Percentiles rank a stretch among this genome's conserved stretches.
Conservation (phyloP, 2,329 filamentous ascomycete genomes). For the Erysiphe neolycopersici region DNA sequence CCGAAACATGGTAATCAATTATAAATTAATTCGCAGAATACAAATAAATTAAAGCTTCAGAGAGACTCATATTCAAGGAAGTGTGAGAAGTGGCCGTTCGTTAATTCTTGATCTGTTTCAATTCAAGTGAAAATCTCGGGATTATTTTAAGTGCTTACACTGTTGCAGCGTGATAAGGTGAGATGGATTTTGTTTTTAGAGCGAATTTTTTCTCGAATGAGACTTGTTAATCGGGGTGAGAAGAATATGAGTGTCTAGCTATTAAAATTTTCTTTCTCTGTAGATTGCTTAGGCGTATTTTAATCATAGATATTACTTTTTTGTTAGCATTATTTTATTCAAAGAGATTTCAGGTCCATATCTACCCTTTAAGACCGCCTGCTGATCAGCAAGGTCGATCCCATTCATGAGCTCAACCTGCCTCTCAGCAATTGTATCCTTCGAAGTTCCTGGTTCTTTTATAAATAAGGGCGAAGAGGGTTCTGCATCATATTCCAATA, state of each 20-base stretch:
- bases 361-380: slow-evolving; percentile 47
- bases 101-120: not conserved
- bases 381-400: slow-evolving; percentile 41
- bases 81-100: not conserved
- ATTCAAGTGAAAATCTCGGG: not conserved
- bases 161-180: not conserved
- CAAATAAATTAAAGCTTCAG: not conserved
- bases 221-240: slow-evolving; percentile 1
- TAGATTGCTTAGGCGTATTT: slow-evolving; percentile 25
- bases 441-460: slow-evolving; percentile 16
- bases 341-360: not conserved
- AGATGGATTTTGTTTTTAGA: not conserved
- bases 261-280: slow-evolving; percentile 35
- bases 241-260: slow-evolving; percentile 17
- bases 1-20: not conserved
- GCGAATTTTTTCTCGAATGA: not conserved
- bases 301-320: slow-evolving; percentile 36
- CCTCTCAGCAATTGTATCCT: slow-evolving; percentile 16
- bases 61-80: not conserved
- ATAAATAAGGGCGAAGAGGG: slow-evolving; percentile 17
- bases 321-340: slow-evolving; percentile 10
- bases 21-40: not conserved
- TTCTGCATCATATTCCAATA: slow-evolving; percentile 60
- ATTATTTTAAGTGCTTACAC: not conserved
- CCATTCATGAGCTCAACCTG: slow-evolving; percentile 24